These are phyloP conservation scores for Hygrocybe punicea DNA, from an alignment of 768 basidiomycete genomes.

Conservation along the genomic window DNA sequence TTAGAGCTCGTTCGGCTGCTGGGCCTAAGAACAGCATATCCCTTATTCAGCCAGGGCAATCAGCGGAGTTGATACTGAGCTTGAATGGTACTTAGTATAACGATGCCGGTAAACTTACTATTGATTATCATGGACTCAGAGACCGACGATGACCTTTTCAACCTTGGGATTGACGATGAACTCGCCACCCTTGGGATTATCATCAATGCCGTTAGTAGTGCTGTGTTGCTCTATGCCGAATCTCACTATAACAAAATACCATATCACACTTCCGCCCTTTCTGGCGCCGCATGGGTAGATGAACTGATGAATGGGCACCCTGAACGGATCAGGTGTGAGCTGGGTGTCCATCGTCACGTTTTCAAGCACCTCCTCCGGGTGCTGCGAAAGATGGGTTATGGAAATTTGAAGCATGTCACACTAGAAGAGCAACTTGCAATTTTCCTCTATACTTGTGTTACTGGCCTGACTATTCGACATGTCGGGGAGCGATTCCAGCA, in stretches of 20 bases:
- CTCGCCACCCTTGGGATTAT: not conserved
- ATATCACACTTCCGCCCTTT: conserved; percentile 14
- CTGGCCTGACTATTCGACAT: no score
- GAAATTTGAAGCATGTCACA: conserved; percentile 24
- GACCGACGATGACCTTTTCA: no score
- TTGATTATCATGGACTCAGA: not conserved
- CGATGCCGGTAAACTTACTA: not conserved
- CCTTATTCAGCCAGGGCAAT: no score
- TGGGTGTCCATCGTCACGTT: not conserved
- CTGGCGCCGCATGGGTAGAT: conserved; percentile 17
- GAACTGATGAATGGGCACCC: conserved; percentile 20
- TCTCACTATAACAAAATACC: not conserved
- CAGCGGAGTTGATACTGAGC: not conserved
- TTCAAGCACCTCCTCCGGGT: not conserved
- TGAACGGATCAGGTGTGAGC: conserved; percentile 7
- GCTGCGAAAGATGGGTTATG: conserved; percentile 20
- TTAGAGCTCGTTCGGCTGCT: no score
- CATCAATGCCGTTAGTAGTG: not conserved
- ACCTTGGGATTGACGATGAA: no score
- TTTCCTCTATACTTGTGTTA: no score
- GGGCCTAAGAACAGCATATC: no score
- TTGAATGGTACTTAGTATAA: not conserved
- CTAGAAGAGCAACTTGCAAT: conserved; percentile 11
- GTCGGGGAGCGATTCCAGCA: no score
- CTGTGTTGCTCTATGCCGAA: not conserved